These are phyloP conservation scores for Diophrys sp. DNA, from an alignment of 73 alveolate genomes.

Conservation along the genomic window DNA sequence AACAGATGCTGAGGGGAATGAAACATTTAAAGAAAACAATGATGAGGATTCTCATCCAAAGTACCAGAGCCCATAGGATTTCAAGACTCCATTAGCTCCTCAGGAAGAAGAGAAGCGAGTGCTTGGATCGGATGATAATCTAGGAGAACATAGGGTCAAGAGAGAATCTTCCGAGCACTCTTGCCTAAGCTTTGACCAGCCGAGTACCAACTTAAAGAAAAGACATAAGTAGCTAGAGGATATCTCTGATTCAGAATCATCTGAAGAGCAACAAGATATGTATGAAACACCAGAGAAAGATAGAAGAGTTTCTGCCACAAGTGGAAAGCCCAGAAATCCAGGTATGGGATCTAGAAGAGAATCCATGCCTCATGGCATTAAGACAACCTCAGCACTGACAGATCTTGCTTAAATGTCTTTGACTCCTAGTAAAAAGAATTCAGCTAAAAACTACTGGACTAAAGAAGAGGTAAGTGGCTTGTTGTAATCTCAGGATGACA, in stretches of 20 bases:
- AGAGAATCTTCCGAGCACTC: too few relatives aligned
- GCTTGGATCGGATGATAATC: too few relatives aligned
- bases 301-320: neutral
- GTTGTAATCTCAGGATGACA: conserved; percentile 37
- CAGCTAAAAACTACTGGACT: conserved; percentile 36
- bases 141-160: too few relatives aligned
- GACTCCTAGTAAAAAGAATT: neutral
- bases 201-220: neutral
- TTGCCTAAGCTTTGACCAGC: neutral
- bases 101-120: too few relatives aligned
- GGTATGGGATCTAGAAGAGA: neutral
- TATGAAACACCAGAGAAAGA: neutral
- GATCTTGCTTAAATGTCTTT: neutral
- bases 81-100: too few relatives aligned
- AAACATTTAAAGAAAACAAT: too few relatives aligned
- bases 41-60: too few relatives aligned
- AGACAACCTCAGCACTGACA: neutral
- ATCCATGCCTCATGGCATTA: neutral
- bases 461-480: conserved; percentile 23
- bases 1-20: too few relatives aligned
- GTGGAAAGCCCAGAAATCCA: neutral
- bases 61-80: too few relatives aligned
- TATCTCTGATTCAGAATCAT: neutral
- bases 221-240: neutral
- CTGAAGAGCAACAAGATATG: neutral